Evolutionary conservation across 2,329 filamentous ascomycete species (phyloP), one percentile per base, ranked within the genome.

Genomic region (Huntiella omanensis): DNA sequence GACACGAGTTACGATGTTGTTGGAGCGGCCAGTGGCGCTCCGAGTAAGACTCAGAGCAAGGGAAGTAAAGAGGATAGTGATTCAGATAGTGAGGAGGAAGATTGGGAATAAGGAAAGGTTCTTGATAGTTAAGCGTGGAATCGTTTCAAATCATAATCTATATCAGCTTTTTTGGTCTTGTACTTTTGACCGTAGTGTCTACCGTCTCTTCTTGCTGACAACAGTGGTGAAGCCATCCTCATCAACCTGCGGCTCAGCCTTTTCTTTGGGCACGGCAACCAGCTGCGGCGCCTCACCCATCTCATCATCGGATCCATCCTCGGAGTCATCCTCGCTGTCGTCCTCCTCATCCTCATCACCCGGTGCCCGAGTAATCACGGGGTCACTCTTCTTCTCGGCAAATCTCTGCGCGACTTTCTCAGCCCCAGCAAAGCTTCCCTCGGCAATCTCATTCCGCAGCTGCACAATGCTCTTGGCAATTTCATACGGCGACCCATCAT

Each of bases 1-100:
- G 91, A 98, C 55, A 84, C 84, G 13, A 94, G 86, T 64, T 98
- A 98, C 60, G 91, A 98, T 59, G 71, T 98, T 33, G 85, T 98
- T 40, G 81, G 82, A 5, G 78, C 80, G 4, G 68, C 76, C 40
- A 87, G 82, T 44, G 83, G 82, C 42, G 73, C 75, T 39, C 76
- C 79, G 34, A 94, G 83, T 59, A 81, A 83, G 53, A 80, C 85
- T 13, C 81, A 85, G 17, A 73, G 64, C 58, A 46, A 47, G 33
- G 43, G 38, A 11, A 43, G 40, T 16, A 46, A 43, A 43, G 77
- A 74, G 57, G 75, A 75, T 19, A 76, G 74, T 58, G 73, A 71
- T 33, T 55, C 64, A 13, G 65, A 64, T 51, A 80, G 75, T 53
- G 79, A 83, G 49, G 48, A 49, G 43, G 79, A 79, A 54, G 82